A percentile compares a stretch with the other conserved stretches of the same genome.
Conservation (phyloP, 2,329 filamentous ascomycete species). For the Phaeoacremonium minimum region DNA sequence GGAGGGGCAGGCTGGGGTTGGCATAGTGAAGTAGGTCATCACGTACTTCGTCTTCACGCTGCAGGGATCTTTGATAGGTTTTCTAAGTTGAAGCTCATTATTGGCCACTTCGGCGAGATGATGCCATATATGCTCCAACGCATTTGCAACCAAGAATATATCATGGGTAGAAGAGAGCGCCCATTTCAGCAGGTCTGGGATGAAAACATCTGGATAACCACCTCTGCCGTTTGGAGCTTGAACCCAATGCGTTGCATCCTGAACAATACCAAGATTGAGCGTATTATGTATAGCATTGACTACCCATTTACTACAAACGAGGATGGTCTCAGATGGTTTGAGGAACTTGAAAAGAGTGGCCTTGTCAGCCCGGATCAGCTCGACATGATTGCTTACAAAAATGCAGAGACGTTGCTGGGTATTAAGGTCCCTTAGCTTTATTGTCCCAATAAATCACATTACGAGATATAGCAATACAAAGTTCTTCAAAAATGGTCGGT, state of each 20-base stretch:
- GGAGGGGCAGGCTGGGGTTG: slow-evolving; percentile 41
- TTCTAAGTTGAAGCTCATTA: slow-evolving; percentile 47
- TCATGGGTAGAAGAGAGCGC: slow-evolving; percentile 24
- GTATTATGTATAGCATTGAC: slow-evolving; percentile 52
- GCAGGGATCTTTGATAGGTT: slow-evolving; percentile 51
- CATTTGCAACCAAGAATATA: slow-evolving; percentile 19
- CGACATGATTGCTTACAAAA: slow-evolving; percentile 42
- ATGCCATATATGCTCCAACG: slow-evolving; percentile 51
- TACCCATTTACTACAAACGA: slow-evolving; percentile 51
- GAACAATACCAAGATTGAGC: slow-evolving; percentile 39
- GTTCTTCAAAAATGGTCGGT: too few species aligned
- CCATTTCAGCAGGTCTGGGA: slow-evolving; percentile 46
- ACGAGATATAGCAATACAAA: too few species aligned
- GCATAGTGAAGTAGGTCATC: slow-evolving; percentile 44
- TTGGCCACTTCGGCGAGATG: slow-evolving; percentile 49
- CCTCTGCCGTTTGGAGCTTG: slow-evolving; percentile 47
- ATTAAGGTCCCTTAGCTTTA: slow-evolving; percentile 24
- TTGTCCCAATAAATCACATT: too few species aligned
- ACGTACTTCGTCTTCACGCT: slow-evolving; percentile 44
- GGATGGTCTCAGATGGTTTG: slow-evolving; percentile 40
- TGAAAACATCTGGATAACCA: slow-evolving; percentile 54
- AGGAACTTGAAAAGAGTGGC: slow-evolving; percentile 41
- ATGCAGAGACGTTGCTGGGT: slow-evolving; percentile 42
- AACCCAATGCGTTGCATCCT: slow-evolving; percentile 39
- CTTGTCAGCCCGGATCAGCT: slow-evolving; percentile 44